These are phyloP conservation scores for Debaryomycetaceae sp. DNA, from an alignment of 1,139 yeast genomes.

Conservation along the genomic window DNA sequence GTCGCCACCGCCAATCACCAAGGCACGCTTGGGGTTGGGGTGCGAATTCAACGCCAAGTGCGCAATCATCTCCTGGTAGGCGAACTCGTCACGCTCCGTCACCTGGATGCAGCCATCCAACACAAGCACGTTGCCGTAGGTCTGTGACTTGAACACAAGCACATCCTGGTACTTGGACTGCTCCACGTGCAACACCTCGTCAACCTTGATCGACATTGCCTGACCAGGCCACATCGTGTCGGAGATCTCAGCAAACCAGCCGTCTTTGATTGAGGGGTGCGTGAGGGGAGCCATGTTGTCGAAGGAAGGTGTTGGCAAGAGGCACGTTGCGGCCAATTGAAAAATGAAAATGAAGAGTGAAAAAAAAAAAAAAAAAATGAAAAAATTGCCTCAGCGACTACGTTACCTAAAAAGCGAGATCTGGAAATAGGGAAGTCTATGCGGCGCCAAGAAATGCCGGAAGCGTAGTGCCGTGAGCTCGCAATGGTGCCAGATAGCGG, in stretches of 20 bases:
- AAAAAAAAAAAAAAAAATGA: conserved; percentile 2
- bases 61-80: conserved; percentile 93
- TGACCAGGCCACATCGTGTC: conserved; percentile 95
- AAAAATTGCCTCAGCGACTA: conserved; percentile 1
- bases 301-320: not conserved
- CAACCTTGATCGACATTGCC: conserved; percentile 83
- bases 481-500: no score
- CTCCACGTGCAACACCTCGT: conserved; percentile 74
- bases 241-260: conserved; percentile 89
- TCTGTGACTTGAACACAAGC: conserved; percentile 78
- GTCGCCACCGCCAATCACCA: conserved; percentile 95
- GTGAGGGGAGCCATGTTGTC: conserved; percentile 42
- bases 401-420: no score
- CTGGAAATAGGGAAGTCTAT: no score
- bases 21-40: conserved; percentile 83
- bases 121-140: conserved; percentile 87
- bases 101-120: conserved; percentile 90
- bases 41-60: conserved; percentile 88
- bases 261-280: conserved; percentile 71
- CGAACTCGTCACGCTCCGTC: conserved; percentile 91
- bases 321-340: not conserved
- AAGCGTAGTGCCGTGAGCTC: no score
- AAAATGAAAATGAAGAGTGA: not conserved
- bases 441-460: no score
- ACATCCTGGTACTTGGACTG: conserved; percentile 86